phyloP scores from a whole-genome alignment of 176 grass and related monocot genomes.

The Bromus sterilis region DNA sequence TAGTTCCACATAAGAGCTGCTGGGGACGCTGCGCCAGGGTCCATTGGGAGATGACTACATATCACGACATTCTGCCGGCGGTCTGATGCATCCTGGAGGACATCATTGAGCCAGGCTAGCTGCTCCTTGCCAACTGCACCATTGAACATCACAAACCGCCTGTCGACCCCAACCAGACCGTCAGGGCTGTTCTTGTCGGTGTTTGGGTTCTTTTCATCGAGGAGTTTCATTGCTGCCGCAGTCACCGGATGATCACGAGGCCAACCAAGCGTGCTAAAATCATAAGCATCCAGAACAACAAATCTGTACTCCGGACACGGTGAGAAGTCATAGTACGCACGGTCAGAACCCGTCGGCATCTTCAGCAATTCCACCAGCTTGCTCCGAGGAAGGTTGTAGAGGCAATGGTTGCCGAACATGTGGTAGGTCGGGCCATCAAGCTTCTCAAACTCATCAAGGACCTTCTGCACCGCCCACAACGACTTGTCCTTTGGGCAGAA shows the following conservation, averaged over 20 bases:
- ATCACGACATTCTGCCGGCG: slow-evolving; percentile 55
- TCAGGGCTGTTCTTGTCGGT: slow-evolving; percentile 79
- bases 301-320: slow-evolving; percentile 52
- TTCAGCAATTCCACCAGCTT: slow-evolving; percentile 66
- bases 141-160: slow-evolving; percentile 77
- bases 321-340: slow-evolving; percentile 78
- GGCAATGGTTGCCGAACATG: slow-evolving; percentile 98
- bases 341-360: slow-evolving; percentile 39
- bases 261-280: slow-evolving; percentile 84
- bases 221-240: slow-evolving; percentile 40
- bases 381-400: slow-evolving; percentile 83
- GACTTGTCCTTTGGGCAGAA: slow-evolving; percentile 79
- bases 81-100: slow-evolving; percentile 35
- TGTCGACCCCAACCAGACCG: slow-evolving; percentile 47
- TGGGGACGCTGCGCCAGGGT: slow-evolving; percentile 43
- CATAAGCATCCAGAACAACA: slow-evolving; percentile 72
- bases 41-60: slow-evolving; percentile 78
- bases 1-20: slow-evolving; percentile 85
- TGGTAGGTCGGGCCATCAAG: slow-evolving; percentile 71
- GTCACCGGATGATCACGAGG: slow-evolving; percentile 56
- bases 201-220: slow-evolving; percentile 76
- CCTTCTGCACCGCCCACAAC: slow-evolving; percentile 43
- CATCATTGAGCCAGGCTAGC: slow-evolving; percentile 57
- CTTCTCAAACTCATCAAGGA: slow-evolving; percentile 66
- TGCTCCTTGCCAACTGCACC: slow-evolving; percentile 75